These are phyloP conservation scores for Pseudogymnoascus destructans DNA, from an alignment of 2,329 filamentous ascomycete genomes.

Conservation along the genomic window DNA sequence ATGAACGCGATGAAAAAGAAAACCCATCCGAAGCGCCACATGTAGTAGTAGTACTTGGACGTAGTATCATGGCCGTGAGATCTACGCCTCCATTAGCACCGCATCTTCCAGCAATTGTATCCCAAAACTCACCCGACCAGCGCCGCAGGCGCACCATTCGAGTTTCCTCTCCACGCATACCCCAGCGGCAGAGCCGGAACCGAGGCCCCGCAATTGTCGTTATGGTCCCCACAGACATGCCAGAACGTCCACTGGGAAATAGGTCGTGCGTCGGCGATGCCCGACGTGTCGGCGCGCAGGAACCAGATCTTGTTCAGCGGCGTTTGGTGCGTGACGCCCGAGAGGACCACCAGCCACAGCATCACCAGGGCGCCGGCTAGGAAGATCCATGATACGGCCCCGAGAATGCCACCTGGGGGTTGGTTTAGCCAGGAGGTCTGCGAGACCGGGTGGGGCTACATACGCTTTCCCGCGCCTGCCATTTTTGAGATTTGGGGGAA, in stretches of 20 bases:
- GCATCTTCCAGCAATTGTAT: neutral
- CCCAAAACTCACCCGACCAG: constrained; percentile 37
- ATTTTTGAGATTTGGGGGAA: neutral
- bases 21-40: constrained; percentile 87
- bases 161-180: constrained; percentile 53
- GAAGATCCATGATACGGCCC: constrained; percentile 45
- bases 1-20: constrained; percentile 78
- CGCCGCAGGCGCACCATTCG: constrained; percentile 35
- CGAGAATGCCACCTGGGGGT: constrained; percentile 39
- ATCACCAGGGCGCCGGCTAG: constrained; percentile 48
- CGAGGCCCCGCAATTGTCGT: constrained; percentile 49
- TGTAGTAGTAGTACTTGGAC: constrained; percentile 55
- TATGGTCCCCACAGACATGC: constrained; percentile 57
- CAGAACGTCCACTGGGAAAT: constrained; percentile 83
- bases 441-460: neutral
- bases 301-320: constrained; percentile 73
- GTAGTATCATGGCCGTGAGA: constrained; percentile 43
- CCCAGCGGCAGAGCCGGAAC: constrained; percentile 56
- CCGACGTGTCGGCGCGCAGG: constrained; percentile 62
- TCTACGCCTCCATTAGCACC: constrained; percentile 25
- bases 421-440: neutral
- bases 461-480: neutral
- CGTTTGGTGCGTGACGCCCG: constrained; percentile 38
- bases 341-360: constrained; percentile 53
- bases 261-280: constrained; percentile 51